A percentile compares a stretch with the other conserved stretches of the same genome.
Evolutionary conservation across 768 basidiomycete genomes (phyloP).

Genomic region (Kwoniella heveanensis): DNA sequence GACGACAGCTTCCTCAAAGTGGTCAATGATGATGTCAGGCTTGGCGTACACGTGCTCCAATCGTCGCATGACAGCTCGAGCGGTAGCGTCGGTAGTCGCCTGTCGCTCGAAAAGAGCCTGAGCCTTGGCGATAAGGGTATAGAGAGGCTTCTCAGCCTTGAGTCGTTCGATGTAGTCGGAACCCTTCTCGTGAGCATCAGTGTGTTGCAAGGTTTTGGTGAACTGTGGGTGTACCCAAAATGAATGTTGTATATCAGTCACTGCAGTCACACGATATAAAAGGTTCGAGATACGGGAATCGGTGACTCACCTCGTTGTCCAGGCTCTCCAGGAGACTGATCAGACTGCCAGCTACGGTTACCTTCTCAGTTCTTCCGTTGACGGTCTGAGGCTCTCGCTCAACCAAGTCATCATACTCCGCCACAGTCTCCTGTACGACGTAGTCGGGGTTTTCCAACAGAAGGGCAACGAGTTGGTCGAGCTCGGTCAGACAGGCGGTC

Average conservation of each 20-base stretch:
- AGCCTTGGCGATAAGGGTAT: constrained; percentile 87
- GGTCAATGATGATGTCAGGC: constrained; percentile 91
- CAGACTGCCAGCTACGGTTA: constrained; percentile 89
- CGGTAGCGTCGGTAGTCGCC: constrained; percentile 72
- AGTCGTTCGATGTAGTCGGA: constrained; percentile 98
- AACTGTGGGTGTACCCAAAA: constrained; percentile 59
- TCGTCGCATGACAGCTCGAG: constrained; percentile 88
- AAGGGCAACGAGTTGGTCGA: constrained; percentile 82
- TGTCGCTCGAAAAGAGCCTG: constrained; percentile 88
- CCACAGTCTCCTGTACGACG: constrained; percentile 74
- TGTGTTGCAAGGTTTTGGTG: constrained; percentile 93
- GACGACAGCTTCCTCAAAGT: constrained; percentile 74
- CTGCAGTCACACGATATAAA: too few relatives aligned
- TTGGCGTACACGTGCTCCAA: constrained; percentile 98
- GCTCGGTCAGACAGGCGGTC: constrained; percentile 80
- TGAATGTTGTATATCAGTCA: neutral
- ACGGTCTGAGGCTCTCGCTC: constrained; percentile 72
- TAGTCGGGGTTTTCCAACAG: constrained; percentile 72
- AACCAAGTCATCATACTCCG: constrained; percentile 77
- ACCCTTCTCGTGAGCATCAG: constrained; percentile 83
- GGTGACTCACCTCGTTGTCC: constrained; percentile 73
- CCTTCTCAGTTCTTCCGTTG: constrained; percentile 63
- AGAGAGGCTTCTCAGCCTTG: constrained; percentile 92
- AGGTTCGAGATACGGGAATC: too few relatives aligned
- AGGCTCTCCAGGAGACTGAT: constrained; percentile 94